Evolutionary conservation across 106 monocot genomes (phyloP), one percentile per base, ranked within the genome.

Genomic region (Dendrobium officinale): DNA sequence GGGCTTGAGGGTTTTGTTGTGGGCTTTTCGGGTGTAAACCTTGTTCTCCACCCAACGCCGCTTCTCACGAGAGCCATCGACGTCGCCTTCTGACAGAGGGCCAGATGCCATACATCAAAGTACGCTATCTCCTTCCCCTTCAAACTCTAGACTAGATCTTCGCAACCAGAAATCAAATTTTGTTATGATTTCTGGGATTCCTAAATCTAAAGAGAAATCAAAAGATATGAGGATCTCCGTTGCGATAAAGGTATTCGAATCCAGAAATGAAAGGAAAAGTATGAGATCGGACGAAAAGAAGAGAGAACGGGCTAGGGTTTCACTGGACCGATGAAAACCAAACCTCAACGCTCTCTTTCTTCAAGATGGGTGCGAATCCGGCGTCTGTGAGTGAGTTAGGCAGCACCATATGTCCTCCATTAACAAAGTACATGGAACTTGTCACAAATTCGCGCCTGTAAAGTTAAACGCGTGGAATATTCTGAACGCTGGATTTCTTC

Each of bases 21-120:
- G 75, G 70, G 72, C 67, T 67, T 91, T 90, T 51, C 93, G 83
- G 24, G 93, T 87, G 74, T 93, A 93, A 0, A 93, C 90, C 81
- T 93, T 93, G 85, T 72, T 72, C 61, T 90, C 83, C 41, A 80
- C 51, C 89, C 89, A 92, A 17, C 88, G 82, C 44, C 82, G 80
- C 81, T 82, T 84, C 78, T 87, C 83, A 40, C 79, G 66, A 31
- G 82, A 84, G 18, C 83, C 87, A 18, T 84, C 81, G n/a, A 68
- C 84, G 31, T 73, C 79, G 82, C 86, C 85, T 15, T 78, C 85
- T 20, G 82, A 47, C 51, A 80, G 82, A 80, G 87, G 51, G 58
- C 87, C 85, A 29, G 88, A 86, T 43, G 81, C 88, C 87, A 88
- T 91, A 80, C 84, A 86, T 84, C 79, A 77, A 84, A 77, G 43